Percentiles rank a stretch among this genome's conserved stretches.
Conservation (phyloP, 2,329 filamentous ascomycete genomes). For the Fusarium brevicatenulatum region DNA sequence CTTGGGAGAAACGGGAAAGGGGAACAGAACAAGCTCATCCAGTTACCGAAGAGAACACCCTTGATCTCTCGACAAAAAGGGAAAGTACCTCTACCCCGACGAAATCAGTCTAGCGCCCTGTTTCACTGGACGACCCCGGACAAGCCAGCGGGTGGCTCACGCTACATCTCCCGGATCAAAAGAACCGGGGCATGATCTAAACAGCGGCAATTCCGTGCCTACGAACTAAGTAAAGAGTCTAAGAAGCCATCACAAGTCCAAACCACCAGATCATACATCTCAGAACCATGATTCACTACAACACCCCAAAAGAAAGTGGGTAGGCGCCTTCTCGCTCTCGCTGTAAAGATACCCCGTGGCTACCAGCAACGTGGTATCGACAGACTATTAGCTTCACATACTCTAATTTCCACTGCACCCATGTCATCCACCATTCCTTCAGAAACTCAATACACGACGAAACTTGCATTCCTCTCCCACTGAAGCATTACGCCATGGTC, state of each 20-base stretch:
- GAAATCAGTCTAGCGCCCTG: constrained; percentile 32
- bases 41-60: constrained; percentile 1
- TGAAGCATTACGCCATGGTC: constrained; percentile 8
- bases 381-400: neutral
- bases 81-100: constrained; percentile 2
- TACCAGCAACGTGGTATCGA: neutral
- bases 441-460: neutral
- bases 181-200: neutral
- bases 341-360: constrained; percentile 5
- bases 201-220: constrained; percentile 4
- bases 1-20: neutral
- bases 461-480: constrained; percentile 13
- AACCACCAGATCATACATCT: constrained; percentile 11
- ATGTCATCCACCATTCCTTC: constrained; percentile 7
- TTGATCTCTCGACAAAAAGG: constrained; percentile 5
- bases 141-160: constrained; percentile 33
- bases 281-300: neutral
- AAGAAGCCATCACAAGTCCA: constrained; percentile 5
- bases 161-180: constrained; percentile 1
- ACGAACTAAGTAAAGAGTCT: neutral
- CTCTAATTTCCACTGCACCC: constrained; percentile 7
- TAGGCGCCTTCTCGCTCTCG: neutral
- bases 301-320: neutral
- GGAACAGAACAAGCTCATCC: constrained; percentile 10
- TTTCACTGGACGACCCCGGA: constrained; percentile 35